A percentile compares a stretch with the other conserved stretches of the same genome.
These are phyloP conservation scores for Penicillium thymicola DNA, from an alignment of 2,329 filamentous ascomycete genomes.

Conservation along the genomic window DNA sequence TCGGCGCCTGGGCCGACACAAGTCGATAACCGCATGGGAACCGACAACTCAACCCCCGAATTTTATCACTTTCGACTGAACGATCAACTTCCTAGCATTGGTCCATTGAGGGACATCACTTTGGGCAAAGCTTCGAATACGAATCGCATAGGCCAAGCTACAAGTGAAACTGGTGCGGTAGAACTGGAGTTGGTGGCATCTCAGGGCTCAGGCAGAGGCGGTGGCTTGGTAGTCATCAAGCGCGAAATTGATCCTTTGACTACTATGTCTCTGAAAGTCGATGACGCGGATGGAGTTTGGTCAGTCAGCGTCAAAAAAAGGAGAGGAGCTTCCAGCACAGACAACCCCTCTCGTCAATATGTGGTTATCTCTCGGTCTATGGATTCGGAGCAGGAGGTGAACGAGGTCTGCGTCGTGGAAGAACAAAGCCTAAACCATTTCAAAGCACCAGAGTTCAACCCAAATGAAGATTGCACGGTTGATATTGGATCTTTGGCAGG, in stretches of 20 bases:
- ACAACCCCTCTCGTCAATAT: slow-evolving; percentile 64
- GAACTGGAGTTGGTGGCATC: slow-evolving; percentile 53
- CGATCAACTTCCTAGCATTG: slow-evolving; percentile 73
- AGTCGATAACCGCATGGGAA: slow-evolving; percentile 14
- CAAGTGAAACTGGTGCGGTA: slow-evolving; percentile 35
- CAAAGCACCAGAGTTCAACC: slow-evolving; percentile 84
- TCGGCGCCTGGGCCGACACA: slow-evolving; percentile 26
- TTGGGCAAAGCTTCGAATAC: slow-evolving; percentile 57
- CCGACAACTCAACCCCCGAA: slow-evolving; percentile 33
- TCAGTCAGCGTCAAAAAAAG: slow-evolving; percentile 59
- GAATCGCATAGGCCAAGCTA: slow-evolving; percentile 46
- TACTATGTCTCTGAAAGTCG: slow-evolving; percentile 67
- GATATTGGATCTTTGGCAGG: slow-evolving; percentile 81
- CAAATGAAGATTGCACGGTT: slow-evolving; percentile 79
- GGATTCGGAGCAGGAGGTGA: slow-evolving; percentile 67
- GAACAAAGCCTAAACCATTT: slow-evolving; percentile 70
- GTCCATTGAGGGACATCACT: slow-evolving; percentile 72
- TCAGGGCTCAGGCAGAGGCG: slow-evolving; percentile 54
- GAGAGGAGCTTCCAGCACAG: slow-evolving; percentile 47
- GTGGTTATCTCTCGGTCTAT: slow-evolving; percentile 74
- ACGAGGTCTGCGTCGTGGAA: slow-evolving; percentile 74
- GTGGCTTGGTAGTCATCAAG: slow-evolving; percentile 73
- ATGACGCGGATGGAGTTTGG: slow-evolving; percentile 75
- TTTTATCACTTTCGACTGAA: slow-evolving; percentile 72
- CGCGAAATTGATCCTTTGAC: slow-evolving; percentile 71